Base-by-base conservation (phyloP, 1,284 basidiomycete genomes). In the Golubevia sp. region DNA sequence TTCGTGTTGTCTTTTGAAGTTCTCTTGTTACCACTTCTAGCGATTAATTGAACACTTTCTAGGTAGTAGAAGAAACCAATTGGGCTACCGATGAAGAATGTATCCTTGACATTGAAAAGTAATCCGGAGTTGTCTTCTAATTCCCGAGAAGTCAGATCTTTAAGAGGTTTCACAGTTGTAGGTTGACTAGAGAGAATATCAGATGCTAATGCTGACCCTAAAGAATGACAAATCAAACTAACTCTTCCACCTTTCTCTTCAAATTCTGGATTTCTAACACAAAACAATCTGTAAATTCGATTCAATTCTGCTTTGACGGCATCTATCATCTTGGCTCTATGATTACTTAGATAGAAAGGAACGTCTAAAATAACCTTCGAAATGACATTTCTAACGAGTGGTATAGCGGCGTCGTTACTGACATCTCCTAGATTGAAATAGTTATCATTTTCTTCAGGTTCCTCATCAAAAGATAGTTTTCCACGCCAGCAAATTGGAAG, bases 1-100 rank as follows among this genome's bases (percentile, higher is more conserved):
- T 67, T 73, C 27, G n/a, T n/a, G n/a, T n/a, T n/a, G 7, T 57
- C 66, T n/a, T 67, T 50, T 34, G 49, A n/a, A 11, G 61, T 59
- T 20, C 79, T 58, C 44, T 68, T 67, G 1, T 69, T 59, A 0
- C 75, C 72, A 5, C 58, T 63, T 15, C 83, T 64, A n/a, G 83
- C 83, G 21, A 84, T 84, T 2, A 84, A 61, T 56, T 84, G 82
- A 0, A 71, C 82, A 20, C 76, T 70, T 26, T 80, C 72, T 15
- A 84, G 64, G 73, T 78, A 79, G 60, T 79, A 80, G 24, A 76
- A 72, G 49, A 74, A 66, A 15, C 67, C 68, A 27, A 70, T 57
- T 3, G 83, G 83, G 58, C 70, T 74, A 7, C 83, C 83, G n/a
- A 84, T 68, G 53, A 84, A 74, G 67, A 84, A 77, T 8, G 71